Evolutionary conservation across 2,329 filamentous ascomycete species (phyloP).

Genomic region (Exophiala viscosa): DNA sequence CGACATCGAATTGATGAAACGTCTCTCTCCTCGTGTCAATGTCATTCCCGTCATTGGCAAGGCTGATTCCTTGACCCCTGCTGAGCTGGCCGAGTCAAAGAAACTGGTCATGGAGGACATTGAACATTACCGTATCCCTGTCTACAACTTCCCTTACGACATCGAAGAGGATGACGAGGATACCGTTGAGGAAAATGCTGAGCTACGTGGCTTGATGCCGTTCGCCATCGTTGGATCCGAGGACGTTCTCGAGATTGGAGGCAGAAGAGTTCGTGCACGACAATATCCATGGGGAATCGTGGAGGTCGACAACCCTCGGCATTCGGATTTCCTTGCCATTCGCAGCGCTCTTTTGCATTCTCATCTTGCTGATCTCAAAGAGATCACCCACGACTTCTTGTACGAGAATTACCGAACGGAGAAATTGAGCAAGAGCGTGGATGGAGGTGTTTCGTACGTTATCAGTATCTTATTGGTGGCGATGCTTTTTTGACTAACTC

Average conservation of each 20-base stretch:
- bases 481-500: conserved; percentile 25
- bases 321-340: conserved; percentile 97
- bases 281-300: conserved; percentile 99
- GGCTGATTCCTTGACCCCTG: conserved; percentile 92
- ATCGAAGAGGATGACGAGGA: conserved; percentile 99
- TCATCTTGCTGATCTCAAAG: conserved; percentile 96
- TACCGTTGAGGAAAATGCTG: conserved; percentile 97
- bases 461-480: conserved; percentile 16
- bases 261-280: conserved; percentile 84
- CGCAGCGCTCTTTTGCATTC: conserved; percentile 94
- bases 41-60: conserved; percentile 99
- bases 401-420: conserved; percentile 99
- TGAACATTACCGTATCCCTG: conserved; percentile 98
- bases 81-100: conserved; percentile 97
- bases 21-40: conserved; percentile 94
- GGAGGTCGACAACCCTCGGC: conserved; percentile 97
- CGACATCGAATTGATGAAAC: conserved; percentile 99
- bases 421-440: conserved; percentile 99
- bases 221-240: conserved; percentile 98
- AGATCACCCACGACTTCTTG: conserved; percentile 99
- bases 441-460: conserved; percentile 81
- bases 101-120: conserved; percentile 99
- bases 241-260: conserved; percentile 89
- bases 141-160: conserved; percentile 99
- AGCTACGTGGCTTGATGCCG: conserved; percentile 94